Conservation (phyloP, 2,329 filamentous ascomycete genomes). For the Pleochaeta shiraiana region DNA sequence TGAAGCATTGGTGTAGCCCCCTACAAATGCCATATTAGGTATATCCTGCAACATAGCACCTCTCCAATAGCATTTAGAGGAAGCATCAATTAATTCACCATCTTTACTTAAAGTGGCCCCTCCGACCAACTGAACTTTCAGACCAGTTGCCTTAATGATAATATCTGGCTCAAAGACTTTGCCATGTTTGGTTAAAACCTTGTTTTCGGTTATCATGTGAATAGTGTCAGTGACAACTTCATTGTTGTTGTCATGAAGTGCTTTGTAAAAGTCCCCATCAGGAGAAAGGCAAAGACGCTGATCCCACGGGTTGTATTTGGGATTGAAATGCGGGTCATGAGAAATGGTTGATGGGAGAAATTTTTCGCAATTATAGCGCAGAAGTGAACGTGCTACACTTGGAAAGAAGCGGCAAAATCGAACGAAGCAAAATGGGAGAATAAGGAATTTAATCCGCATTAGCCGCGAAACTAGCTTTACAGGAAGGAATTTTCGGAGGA, state of each 20-base stretch:
- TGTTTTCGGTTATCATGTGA: conserved; percentile 26
- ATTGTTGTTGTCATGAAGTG: conserved; percentile 24
- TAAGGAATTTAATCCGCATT: conserved; percentile 27
- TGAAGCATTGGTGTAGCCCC: conserved; percentile 42
- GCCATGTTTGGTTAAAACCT: conserved; percentile 19
- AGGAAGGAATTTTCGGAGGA: conserved; percentile 21
- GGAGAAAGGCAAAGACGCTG: conserved; percentile 52
- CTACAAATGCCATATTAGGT: conserved; percentile 37
- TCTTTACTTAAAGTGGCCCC: conserved; percentile 32
- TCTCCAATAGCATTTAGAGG: conserved; percentile 37
- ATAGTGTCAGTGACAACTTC: conserved; percentile 31
- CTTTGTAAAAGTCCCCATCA: conserved; percentile 32
- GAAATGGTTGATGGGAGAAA: conserved; percentile 32
- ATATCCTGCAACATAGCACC: conserved; percentile 42
- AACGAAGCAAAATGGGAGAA: conserved; percentile 26
- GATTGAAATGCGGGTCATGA: conserved; percentile 40
- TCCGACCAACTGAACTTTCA: conserved; percentile 36
- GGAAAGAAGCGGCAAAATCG: conserved; percentile 32
- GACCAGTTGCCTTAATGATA: conserved; percentile 46
- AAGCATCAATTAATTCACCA: conserved; percentile 25
- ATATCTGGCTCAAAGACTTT: conserved; percentile 34
- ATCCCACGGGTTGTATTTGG: conserved; percentile 43
- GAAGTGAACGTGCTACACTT: conserved; percentile 23
- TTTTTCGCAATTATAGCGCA: conserved; percentile 25
- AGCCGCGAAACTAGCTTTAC: conserved; percentile 25